Base-by-base conservation (phyloP, 352 stramenopile species). In the Phytophthora pini region DNA sequence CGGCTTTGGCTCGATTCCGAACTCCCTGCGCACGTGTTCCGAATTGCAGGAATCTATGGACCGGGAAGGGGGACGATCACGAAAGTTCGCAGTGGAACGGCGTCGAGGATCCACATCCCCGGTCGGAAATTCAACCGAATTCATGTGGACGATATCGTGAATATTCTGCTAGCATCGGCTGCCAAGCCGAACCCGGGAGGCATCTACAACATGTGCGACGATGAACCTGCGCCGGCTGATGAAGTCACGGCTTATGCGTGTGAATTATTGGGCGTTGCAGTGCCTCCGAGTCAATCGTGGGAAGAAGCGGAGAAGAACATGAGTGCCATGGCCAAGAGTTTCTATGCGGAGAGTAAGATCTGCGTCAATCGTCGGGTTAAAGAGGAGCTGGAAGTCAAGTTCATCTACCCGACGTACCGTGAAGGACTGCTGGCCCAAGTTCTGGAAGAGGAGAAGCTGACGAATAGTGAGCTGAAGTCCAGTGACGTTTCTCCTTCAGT, bases 41-140 rank as follows among this genome's bases (percentile, higher is more conserved):
- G 92, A 27, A 90, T 98, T 44, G 92, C 88, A 7, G 93, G 92
- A 5, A 98, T 98, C 65, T 98, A 98, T 65, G 93, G 93, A 8
- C 92, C 92, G 0, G 85, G 86, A 0, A 74, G 93, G 11, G 93
- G 90, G 12, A 87, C 88, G 4, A 70, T 98, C 48, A 85, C 84
- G 9, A 94, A 89, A 41, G 78, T 97, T 43, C 84, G 85, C 22
- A 87, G 77, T 13, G 84, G 85, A 26, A 66, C 73, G 2, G 86
- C 87, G 13, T 81, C 77, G 22, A 75, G 80, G 22, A 93, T 95
- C 36, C 71, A 94, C 58, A 72, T 97, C 15, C 82, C 89, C 3
- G 83, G 79, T 20, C 74, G 90, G 12, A 61, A 88, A 39, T 96
- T 98, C 59, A 97, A 96, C 58, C 84, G 93, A 26, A 86, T 97